Conservation (phyloP, 2,329 filamentous ascomycete species). For the Fusarium ambrosium region DNA sequence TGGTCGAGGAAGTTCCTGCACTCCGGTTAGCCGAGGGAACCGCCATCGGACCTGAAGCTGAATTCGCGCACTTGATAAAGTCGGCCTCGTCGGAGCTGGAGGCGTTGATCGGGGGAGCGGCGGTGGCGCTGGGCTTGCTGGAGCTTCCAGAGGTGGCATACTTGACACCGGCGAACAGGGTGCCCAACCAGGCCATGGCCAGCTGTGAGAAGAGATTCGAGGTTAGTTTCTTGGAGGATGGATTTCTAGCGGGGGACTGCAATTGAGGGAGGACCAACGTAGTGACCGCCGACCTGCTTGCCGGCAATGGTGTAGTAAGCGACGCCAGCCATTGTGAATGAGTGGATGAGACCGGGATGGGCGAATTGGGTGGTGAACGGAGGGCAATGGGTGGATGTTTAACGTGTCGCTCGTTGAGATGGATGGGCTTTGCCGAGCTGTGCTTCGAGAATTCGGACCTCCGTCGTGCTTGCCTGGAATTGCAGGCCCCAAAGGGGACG, state of each 20-base stretch:
- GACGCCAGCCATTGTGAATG: conserved; percentile 55
- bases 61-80: conserved; percentile 72
- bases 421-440: conserved; percentile 44
- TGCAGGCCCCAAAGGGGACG: conserved; percentile 47
- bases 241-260: conserved; percentile 11
- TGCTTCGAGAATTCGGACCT: conserved; percentile 47
- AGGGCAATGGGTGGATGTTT: conserved; percentile 49
- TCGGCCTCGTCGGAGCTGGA: conserved; percentile 73
- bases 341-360: conserved; percentile 39
- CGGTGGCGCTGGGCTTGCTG: conserved; percentile 58
- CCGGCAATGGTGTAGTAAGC: conserved; percentile 68
- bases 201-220: conserved; percentile 57
- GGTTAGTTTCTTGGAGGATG: conserved; percentile 34
- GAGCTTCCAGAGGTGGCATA: conserved; percentile 60
- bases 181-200: conserved; percentile 68
- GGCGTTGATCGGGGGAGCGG: conserved; percentile 72
- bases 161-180: conserved; percentile 65
- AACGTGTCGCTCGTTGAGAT: conserved; percentile 44
- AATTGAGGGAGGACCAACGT: conserved; percentile 61
- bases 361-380: conserved; percentile 47
- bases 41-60: conserved; percentile 13
- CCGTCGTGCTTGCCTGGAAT: conserved; percentile 49
- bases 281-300: conserved; percentile 72
- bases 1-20: conserved; percentile 57
- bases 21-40: conserved; percentile 42